Evolutionary conservation across 805 yeast species (phyloP), one percentile per base, ranked within the genome.

Genomic region (Ogataea ramenticola): DNA sequence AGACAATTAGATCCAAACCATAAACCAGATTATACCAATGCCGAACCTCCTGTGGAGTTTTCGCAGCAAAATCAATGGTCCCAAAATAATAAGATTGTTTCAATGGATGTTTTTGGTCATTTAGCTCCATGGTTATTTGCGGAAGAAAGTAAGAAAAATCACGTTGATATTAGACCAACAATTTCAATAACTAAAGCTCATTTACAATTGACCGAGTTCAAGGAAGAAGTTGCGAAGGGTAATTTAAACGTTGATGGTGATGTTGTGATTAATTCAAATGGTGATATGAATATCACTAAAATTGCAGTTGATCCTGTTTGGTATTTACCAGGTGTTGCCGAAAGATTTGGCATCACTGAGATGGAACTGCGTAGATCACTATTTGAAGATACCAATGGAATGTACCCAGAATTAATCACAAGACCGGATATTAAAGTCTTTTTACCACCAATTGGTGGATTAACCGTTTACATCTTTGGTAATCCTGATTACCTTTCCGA

Each of bases 241-340:
- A 68, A 75, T 43, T 54, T 80, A 40, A 50, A 60, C 43, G 80
- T 81, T 27, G 86, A 80, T 56, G 85, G 85, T 45, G 66, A 75
- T 33, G 60, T 80, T 49, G 85, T 80, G 27, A 62, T 79, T 47
- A 80, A 80, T 61, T 64, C 67, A 31, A 61, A 71, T 46, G 86
- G 86, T 52, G 86, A 80, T 50, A 62, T 80, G 55, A 75, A 74
- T 31, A 80, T 77, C 34, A 73, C 82, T 30, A 80, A 80, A 56
- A 68, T 80, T 46, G 86, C 86, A 3, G 78, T 78, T 35, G 86
- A 80, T 54, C 86, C 86, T 16, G 85, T 80, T 34, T 80, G 86
- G 86, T 72, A 77, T 52, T 65, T 80, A 45, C 86, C 86, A 3
- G 84, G 83, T 24, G 81, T 80, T 46, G 86, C 86, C 24, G 68